A percentile compares a stretch with the other conserved stretches of the same genome.
Conservation (phyloP, 176 grass and related monocot genomes). For the Hordeum marinum region DNA sequence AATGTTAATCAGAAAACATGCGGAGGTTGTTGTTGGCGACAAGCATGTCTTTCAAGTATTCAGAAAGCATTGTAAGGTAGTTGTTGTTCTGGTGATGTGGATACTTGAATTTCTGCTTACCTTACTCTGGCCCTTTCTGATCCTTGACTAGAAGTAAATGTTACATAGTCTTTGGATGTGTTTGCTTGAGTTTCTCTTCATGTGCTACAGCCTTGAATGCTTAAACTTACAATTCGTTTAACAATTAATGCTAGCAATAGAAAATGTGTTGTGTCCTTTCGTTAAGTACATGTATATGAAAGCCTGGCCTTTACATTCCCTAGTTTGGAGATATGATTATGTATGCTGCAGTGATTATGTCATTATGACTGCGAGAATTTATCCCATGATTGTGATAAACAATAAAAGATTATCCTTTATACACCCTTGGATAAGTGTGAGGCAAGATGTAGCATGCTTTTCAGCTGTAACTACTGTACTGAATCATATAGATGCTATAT, state of each 20-base stretch:
- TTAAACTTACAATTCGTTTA: constrained; percentile 1
- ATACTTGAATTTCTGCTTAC: background rate
- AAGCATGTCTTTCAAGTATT: constrained; percentile 70
- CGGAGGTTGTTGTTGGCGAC: constrained; percentile 61
- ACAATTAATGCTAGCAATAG: background rate
- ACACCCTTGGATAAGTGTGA: background rate
- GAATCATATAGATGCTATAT: background rate
- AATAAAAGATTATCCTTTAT: background rate
- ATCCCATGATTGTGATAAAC: background rate
- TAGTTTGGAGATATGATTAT: background rate
- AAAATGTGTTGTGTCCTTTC: background rate
- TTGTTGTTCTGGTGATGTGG: background rate
- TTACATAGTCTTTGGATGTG: background rate
- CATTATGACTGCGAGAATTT: background rate
- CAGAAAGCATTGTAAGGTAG: constrained; percentile 88
- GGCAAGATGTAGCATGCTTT: background rate
- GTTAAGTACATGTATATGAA: constrained; percentile 7
- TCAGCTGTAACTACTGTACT: background rate
- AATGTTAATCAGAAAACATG: constrained; percentile 73
- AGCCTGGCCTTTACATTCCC: background rate
- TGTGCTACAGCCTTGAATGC: background rate
- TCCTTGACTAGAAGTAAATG: background rate
- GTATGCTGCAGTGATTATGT: background rate
- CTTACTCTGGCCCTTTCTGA: background rate
- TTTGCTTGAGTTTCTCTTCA: background rate